phyloP scores from a whole-genome alignment of 306 rosid genomes.

The Acacia acuminata region DNA sequence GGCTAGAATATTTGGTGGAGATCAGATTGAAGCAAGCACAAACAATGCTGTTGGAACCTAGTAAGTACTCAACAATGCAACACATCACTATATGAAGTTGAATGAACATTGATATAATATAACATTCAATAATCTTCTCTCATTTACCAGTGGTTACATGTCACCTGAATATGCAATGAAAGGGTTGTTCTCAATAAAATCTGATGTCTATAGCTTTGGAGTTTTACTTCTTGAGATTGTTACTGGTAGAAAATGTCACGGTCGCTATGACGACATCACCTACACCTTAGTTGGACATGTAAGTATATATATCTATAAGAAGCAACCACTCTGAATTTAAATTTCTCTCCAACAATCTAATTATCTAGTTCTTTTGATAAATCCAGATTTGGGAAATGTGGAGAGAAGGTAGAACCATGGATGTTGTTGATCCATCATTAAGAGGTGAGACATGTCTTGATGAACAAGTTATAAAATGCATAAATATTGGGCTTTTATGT shows the following conservation, averaged over 20 bases:
- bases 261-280: constrained; percentile 34
- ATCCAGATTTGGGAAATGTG: constrained; percentile 72
- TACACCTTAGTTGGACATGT: constrained; percentile 67
- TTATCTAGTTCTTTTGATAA: not conserved
- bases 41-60: constrained; percentile 59
- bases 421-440: constrained; percentile 46
- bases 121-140: constrained; percentile 48
- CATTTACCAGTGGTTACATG: not conserved
- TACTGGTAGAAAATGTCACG: constrained; percentile 58
- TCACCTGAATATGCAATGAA: not conserved
- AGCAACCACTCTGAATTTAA: not conserved
- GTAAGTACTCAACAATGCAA: constrained; percentile 39
- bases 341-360: not conserved
- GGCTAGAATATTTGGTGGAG: not conserved
- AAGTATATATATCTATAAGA: constrained; percentile 16
- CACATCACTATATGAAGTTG: not conserved
- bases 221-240: constrained; percentile 35
- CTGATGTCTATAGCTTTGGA: constrained; percentile 35
- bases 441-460: not conserved
- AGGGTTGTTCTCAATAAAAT: not conserved
- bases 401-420: constrained; percentile 46
- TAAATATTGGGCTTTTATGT: not conserved
- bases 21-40: not conserved
- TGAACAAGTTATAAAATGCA: not conserved
- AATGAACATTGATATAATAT: not conserved